Conservation (phyloP, 148 eudicot species). For the Gaultheria prostrata region DNA sequence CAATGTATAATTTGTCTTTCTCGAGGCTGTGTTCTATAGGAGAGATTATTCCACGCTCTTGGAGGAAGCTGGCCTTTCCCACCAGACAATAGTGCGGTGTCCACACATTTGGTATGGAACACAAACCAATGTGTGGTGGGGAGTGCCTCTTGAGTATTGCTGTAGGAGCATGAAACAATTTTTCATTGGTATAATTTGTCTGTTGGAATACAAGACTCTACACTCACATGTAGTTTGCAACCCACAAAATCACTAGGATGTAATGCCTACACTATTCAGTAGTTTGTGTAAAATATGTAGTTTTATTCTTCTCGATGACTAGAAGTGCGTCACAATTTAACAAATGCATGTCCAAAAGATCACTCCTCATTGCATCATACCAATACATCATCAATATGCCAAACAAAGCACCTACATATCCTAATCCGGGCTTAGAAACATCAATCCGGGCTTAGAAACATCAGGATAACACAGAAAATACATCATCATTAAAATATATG, state of each 20-base stretch:
- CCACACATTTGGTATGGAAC: neutral
- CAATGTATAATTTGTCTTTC: neutral
- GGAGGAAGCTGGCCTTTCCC: too few relatives aligned
- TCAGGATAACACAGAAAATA: neutral
- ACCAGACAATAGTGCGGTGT: too few relatives aligned
- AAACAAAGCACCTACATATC: too few relatives aligned
- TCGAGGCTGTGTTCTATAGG: neutral
- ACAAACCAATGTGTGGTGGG: neutral
- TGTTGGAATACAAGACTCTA: neutral
- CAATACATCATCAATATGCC: neutral
- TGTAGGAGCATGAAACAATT: neutral
- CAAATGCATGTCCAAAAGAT: neutral
- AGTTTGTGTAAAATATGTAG: neutral
- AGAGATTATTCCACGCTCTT: too few relatives aligned
- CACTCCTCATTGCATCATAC: neutral
- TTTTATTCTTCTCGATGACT: neutral
- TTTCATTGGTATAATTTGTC: neutral
- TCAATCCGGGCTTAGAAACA: neutral
- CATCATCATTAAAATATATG: neutral
- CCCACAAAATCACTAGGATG: neutral
- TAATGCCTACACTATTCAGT: neutral
- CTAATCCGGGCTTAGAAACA: neutral
- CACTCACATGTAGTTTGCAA: neutral
- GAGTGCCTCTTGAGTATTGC: neutral
- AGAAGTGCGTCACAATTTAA: neutral